These are phyloP conservation scores for Entoloma clypeatum DNA, from an alignment of 1,284 basidiomycete species.

Conservation along the genomic window DNA sequence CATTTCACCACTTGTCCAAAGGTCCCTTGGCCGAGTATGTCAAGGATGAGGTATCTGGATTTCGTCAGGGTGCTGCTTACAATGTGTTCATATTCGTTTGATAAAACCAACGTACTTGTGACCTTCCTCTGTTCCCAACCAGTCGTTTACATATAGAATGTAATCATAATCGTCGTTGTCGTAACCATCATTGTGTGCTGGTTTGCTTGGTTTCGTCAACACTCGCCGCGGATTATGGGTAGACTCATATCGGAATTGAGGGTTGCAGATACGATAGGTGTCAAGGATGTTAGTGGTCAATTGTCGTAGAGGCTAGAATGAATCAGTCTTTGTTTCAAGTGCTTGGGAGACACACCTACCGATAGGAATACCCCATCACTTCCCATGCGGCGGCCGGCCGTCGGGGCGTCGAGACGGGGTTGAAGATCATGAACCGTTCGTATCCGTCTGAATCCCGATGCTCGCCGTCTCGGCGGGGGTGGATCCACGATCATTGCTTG, in stretches of 20 bases:
- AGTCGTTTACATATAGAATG: slow-evolving; percentile 96
- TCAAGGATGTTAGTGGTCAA: slow-evolving; percentile 83
- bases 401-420: slow-evolving; percentile 58
- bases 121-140: slow-evolving; percentile 85
- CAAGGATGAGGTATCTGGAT: slow-evolving; percentile 90
- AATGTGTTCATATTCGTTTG: slow-evolving; percentile 7
- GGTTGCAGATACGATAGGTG: slow-evolving; percentile 91
- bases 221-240: slow-evolving; percentile 90
- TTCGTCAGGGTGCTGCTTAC: slow-evolving; percentile 12
- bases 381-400: slow-evolving; percentile 62
- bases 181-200: slow-evolving; percentile 88
- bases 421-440: slow-evolving; percentile 67
- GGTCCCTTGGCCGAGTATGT: slow-evolving; percentile 96
- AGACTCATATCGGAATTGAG: slow-evolving; percentile 89
- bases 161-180: slow-evolving; percentile 98
- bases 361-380: slow-evolving; percentile 61
- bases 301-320: slow-evolving; percentile 74
- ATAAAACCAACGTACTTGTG: slow-evolving; percentile 67
- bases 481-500: slow-evolving; percentile 67
- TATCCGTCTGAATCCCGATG: slow-evolving; percentile 68
- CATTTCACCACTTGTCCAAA: slow-evolving; percentile 99
- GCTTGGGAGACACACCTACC: slow-evolving; percentile 35
- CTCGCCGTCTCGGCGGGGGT: slow-evolving; percentile 63
- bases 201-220: slow-evolving; percentile 93
- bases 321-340: slow-evolving; percentile 18